Evolutionary conservation across 2,329 filamentous ascomycete genomes (phyloP), one percentile per base, ranked within the genome.

Genomic region (Akanthomyces lecanii): DNA sequence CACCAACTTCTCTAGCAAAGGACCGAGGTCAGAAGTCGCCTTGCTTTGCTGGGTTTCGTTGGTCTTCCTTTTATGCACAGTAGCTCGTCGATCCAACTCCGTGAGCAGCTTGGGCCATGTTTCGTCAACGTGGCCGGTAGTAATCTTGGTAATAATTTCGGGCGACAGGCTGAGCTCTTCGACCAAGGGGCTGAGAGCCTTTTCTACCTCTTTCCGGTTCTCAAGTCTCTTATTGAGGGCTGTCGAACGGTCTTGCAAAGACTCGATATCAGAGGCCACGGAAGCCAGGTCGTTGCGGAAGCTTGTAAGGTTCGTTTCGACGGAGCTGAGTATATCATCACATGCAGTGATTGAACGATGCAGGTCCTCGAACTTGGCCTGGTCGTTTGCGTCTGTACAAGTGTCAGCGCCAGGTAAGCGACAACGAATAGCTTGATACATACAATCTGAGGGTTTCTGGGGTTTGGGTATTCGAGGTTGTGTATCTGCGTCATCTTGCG

Each of bases 211-310:
- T 73, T 90, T 93, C 42, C 96, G 85, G 71, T 97, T 97, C 67
- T 96, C 90, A 36, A 99, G 80, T 70, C 92, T 88, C 42, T 90
- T 86, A 69, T 92, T 97, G 64, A 99, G 77, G 8, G 89, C 87
- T 12, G 89, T 85, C 0, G 95, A 99, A 53, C 95, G 87, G 58
- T 89, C 88, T 77, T 99, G 95, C 47, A 99, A 78, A 2, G 88
- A 92, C 76, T 99, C 95, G 58, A 99, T 99, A 73, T 99, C 95
- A 7, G 92, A 89, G 1, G 95, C 97, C 14, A 99, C 95, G 16
- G 87, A 85, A 10, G 92, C 94, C 12, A 99, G 85, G 74, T 99
- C 96, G 65, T 92, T 90, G 72, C 96, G 92, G 72, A 99, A 99
- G 74, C 89, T 94, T 44, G 90, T 90, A 60, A 99, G 82, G 73